phyloP scores from a whole-genome alignment of 2,329 filamentous ascomycete species.

The Cordyceps javanica region DNA sequence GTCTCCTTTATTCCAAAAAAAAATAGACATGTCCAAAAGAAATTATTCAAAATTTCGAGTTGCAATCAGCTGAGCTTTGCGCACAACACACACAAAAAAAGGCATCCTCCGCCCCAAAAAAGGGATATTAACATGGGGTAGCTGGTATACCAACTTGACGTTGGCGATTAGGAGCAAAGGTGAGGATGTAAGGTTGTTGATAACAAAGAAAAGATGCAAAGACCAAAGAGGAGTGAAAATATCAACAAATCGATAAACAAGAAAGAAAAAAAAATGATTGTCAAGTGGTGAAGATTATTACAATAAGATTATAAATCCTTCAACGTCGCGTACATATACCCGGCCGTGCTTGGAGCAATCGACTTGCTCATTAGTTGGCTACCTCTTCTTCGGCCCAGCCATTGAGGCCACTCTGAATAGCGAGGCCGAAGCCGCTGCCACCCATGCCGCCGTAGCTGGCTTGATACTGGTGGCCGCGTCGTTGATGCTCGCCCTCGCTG shows the following conservation, averaged over 20 bases:
- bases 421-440: slow-evolving; percentile 49
- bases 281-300: slow-evolving; percentile 17
- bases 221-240: background rate
- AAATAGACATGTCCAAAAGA: slow-evolving; percentile 10
- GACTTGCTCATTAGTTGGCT: slow-evolving; percentile 40
- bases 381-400: slow-evolving; percentile 65
- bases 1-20: background rate
- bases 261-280: slow-evolving; percentile 13
- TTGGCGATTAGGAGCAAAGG: slow-evolving; percentile 9
- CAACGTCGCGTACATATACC: background rate
- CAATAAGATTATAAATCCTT: slow-evolving; percentile 16
- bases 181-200: slow-evolving; percentile 10
- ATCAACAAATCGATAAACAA: slow-evolving; percentile 8
- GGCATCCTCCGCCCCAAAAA: background rate
- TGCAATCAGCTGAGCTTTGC: background rate
- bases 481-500: slow-evolving; percentile 40
- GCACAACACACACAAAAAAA: background rate
- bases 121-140: slow-evolving; percentile 25
- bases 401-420: slow-evolving; percentile 58
- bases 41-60: background rate
- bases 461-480: slow-evolving; percentile 62
- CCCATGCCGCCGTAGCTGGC: slow-evolving; percentile 56
- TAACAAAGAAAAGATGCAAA: slow-evolving; percentile 7
- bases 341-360: slow-evolving; percentile 14
- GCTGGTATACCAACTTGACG: background rate